Conservation (phyloP, 129 eudicot genomes). For the Daucus carota region DNA sequence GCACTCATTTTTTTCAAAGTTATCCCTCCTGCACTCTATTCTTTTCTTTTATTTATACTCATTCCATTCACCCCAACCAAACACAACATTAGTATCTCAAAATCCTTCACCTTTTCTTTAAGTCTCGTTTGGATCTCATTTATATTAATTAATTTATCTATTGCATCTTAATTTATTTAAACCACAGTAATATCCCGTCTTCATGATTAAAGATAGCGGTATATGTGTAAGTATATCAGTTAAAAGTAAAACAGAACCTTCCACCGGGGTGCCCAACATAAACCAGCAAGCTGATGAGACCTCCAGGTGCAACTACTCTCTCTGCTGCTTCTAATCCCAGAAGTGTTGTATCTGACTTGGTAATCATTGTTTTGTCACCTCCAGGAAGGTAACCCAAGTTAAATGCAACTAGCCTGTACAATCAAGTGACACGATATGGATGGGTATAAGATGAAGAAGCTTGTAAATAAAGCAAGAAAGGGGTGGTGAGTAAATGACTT, state of each 20-base stretch:
- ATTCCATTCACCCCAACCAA: too few species aligned
- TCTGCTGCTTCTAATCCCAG: conserved; percentile 76
- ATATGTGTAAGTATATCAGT: background rate
- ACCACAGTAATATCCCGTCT: background rate
- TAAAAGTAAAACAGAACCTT: conserved; percentile 33
- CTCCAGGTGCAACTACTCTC: conserved; percentile 60
- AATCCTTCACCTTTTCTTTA: too few species aligned
- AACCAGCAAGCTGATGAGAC: conserved; percentile 73
- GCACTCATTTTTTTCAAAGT: too few species aligned
- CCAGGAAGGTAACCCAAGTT: conserved; percentile 99
- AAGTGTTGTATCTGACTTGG: conserved; percentile 61
- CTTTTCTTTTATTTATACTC: too few species aligned
- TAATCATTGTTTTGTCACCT: conserved; percentile 69
- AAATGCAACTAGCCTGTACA: conserved; percentile 80
- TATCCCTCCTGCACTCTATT: too few species aligned
- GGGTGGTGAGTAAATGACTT: background rate
- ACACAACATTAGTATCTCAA: too few species aligned
- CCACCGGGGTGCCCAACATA: conserved; percentile 97
- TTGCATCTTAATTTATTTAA: background rate
- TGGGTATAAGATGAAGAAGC: background rate
- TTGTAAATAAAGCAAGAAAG: background rate
- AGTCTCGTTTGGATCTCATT: background rate
- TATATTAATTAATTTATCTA: background rate
- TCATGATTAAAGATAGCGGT: background rate
- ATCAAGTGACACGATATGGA: background rate